Evolutionary conservation across 2,329 filamentous ascomycete species (phyloP).

Genomic region (Trichoderma simmonsii): DNA sequence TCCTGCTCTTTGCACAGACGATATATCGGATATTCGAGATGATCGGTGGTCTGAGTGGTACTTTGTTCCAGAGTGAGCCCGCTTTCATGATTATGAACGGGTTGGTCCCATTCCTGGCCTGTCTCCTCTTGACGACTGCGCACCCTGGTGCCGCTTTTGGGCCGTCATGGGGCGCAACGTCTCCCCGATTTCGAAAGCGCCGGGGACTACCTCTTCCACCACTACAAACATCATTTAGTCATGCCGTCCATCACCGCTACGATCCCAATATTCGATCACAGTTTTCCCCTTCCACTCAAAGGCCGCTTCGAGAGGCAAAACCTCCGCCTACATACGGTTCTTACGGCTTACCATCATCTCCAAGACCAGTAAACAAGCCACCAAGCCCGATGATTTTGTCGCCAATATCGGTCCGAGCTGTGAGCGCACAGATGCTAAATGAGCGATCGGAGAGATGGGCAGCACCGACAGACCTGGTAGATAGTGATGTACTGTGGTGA

Average conservation of each 20-base stretch:
- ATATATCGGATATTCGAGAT: constrained; percentile 42
- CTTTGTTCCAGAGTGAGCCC: constrained; percentile 38
- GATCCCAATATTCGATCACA: constrained; percentile 35
- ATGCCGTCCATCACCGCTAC: constrained; percentile 32
- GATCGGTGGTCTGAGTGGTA: constrained; percentile 33
- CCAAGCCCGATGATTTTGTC: constrained; percentile 23
- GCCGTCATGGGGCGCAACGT: constrained; percentile 39
- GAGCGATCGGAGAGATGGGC: constrained; percentile 18
- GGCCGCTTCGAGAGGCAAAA: constrained; percentile 21
- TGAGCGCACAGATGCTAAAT: constrained; percentile 17
- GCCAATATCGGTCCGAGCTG: constrained; percentile 18
- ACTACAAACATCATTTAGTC: constrained; percentile 22
- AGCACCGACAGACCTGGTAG: constrained; percentile 19
- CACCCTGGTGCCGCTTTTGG: constrained; percentile 42
- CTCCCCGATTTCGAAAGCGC: constrained; percentile 28
- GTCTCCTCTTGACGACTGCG: constrained; percentile 35
- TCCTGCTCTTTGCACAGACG: constrained; percentile 41
- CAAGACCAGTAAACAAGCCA: constrained; percentile 25
- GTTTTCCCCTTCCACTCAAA: constrained; percentile 29
- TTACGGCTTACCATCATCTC: constrained; percentile 30
- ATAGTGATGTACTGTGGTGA: constrained; percentile 24
- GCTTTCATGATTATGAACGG: constrained; percentile 41
- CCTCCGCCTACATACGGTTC: constrained; percentile 28
- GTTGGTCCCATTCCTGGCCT: constrained; percentile 37
- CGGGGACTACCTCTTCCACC: constrained; percentile 23